Evolutionary conservation across 106 monocot genomes (phyloP).

Genomic region (Ottelia alismoides): DNA sequence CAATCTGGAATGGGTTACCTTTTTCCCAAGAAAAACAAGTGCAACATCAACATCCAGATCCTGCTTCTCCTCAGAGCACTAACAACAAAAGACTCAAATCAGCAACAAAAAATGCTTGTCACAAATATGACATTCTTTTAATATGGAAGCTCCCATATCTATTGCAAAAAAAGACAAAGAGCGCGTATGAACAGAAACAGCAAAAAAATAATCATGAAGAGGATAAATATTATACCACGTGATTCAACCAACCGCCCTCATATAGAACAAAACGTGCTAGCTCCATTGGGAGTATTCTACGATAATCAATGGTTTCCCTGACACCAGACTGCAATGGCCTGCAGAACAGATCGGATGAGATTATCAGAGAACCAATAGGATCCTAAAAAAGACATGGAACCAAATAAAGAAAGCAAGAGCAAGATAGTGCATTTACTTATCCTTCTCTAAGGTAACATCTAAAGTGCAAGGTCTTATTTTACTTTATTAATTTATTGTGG

Average conservation of each 20-base stretch:
- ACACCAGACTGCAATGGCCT: conserved; percentile 30
- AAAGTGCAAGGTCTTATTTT: too few relatives aligned
- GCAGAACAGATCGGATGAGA: conserved; percentile 6
- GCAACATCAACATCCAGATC: conserved; percentile 52
- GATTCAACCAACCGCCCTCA: conserved; percentile 87
- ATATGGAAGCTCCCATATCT: too few relatives aligned
- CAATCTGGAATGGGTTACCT: conserved; percentile 26
- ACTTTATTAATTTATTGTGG: too few relatives aligned
- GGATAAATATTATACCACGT: conserved; percentile 38
- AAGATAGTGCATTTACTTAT: too few relatives aligned
- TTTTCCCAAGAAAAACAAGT: conserved; percentile 74
- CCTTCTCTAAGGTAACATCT: too few relatives aligned
- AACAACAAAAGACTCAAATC: neutral
- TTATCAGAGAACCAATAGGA: too few relatives aligned
- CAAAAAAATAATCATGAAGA: neutral
- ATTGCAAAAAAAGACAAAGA: too few relatives aligned
- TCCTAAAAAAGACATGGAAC: too few relatives aligned
- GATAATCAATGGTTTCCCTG: conserved; percentile 58
- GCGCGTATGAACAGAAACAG: neutral
- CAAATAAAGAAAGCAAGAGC: too few relatives aligned
- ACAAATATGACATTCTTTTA: too few relatives aligned
- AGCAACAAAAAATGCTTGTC: neutral
- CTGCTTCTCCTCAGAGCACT: conserved; percentile 48
- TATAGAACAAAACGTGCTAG: conserved; percentile 58
- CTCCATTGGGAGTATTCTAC: conserved; percentile 46